Conservation (phyloP, 2,329 filamentous ascomycete species). For the Pestalotiopsis sp. region DNA sequence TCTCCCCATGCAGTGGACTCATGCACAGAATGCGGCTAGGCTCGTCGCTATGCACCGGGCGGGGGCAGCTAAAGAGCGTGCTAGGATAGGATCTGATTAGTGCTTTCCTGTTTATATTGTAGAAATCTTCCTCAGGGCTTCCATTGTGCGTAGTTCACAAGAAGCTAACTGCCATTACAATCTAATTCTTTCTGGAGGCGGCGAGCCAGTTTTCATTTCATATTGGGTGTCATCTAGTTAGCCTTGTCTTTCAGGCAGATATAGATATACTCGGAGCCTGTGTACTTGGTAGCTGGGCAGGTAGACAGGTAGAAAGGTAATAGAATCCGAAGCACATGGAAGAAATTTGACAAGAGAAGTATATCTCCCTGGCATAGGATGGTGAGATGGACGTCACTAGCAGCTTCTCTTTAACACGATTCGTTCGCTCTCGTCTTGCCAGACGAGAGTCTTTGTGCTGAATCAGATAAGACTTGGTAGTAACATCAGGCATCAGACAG, state of each 20-base stretch:
- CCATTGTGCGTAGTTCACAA: not conserved
- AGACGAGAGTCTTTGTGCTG: no score
- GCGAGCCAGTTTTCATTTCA: not conserved
- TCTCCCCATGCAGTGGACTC: not conserved
- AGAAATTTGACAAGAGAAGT: no score
- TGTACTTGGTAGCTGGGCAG: not conserved
- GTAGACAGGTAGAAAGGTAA: not conserved
- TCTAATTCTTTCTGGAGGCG: not conserved
- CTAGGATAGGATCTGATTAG: not conserved
- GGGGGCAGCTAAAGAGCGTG: not conserved
- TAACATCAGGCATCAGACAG: not conserved
- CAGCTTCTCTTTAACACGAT: no score
- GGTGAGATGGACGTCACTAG: no score
- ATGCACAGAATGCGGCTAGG: conserved; percentile 3
- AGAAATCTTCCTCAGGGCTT: not conserved
- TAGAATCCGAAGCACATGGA: no score
- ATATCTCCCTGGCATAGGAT: no score
- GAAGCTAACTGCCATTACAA: not conserved
- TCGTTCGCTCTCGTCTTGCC: no score
- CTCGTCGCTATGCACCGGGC: not conserved
- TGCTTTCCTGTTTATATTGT: not conserved
- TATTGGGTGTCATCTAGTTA: not conserved
- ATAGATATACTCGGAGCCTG: not conserved
- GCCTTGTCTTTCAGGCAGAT: not conserved
- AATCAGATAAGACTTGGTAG: no score